These are phyloP conservation scores for Vicia sativa DNA, from an alignment of 306 rosid genomes.

Conservation along the genomic window DNA sequence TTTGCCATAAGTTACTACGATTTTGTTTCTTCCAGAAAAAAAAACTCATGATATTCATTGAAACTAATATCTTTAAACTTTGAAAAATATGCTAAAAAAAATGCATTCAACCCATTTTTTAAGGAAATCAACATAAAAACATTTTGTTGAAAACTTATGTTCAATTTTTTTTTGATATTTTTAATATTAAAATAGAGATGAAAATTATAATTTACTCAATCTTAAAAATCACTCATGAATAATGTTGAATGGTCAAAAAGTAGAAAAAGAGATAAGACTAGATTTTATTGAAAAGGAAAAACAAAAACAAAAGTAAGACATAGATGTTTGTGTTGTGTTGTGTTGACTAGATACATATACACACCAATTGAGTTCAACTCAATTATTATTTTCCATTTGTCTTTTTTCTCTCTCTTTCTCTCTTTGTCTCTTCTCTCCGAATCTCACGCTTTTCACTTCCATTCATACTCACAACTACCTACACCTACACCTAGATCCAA, in stretches of 20 bases:
- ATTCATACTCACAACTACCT: neutral
- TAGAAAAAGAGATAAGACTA: slow-evolving; percentile 29
- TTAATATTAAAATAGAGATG: too few species aligned
- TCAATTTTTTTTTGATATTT: too few species aligned
- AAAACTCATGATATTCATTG: too few species aligned
- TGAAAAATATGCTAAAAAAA: too few species aligned
- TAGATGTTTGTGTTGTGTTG: slow-evolving; percentile 46
- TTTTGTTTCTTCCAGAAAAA: too few species aligned
- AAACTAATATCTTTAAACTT: too few species aligned
- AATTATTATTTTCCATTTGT: slow-evolving; percentile 35
- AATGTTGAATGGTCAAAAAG: slow-evolving; percentile 85
- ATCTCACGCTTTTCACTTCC: slow-evolving; percentile 25
- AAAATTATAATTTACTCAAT: too few species aligned
- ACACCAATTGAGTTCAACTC: slow-evolving; percentile 36
- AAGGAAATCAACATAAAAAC: too few species aligned
- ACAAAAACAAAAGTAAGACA: slow-evolving; percentile 10
- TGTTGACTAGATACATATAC: slow-evolving; percentile 45
- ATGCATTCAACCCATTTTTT: too few species aligned
- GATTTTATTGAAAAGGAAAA: slow-evolving; percentile 1
- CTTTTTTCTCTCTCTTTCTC: slow-evolving; percentile 2
- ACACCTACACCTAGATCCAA: neutral
- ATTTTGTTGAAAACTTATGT: too few species aligned
- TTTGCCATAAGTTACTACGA: too few species aligned
- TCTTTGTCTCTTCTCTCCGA: slow-evolving; percentile 2
- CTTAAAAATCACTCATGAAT: too few species aligned